Conservation (phyloP, 2,329 filamentous ascomycete genomes). For the Alternaria burnsii region DNA sequence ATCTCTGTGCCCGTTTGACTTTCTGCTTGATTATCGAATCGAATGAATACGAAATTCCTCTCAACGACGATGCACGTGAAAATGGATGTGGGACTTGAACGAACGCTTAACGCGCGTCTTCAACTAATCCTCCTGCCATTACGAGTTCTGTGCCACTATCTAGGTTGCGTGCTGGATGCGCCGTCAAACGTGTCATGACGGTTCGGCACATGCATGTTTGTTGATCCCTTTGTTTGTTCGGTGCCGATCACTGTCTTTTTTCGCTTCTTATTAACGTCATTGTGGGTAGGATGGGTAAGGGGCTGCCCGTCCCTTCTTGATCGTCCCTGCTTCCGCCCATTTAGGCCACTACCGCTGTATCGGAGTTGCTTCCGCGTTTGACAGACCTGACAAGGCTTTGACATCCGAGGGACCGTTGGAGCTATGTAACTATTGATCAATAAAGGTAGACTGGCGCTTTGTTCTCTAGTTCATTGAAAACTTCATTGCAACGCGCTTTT, state of each 20-base stretch:
- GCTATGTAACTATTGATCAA: not conserved
- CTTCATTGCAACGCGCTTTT: not conserved
- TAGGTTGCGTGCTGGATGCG: not conserved
- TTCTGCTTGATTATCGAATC: not conserved
- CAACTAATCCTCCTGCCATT: not conserved
- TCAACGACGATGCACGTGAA: not conserved
- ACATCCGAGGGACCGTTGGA: not conserved
- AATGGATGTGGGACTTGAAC: not conserved
- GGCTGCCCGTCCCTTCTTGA: not conserved
- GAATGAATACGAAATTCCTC: not conserved
- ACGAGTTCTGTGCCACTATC: not conserved
- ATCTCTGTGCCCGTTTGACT: not conserved
- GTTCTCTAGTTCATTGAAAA: not conserved
- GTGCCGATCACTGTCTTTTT: not conserved
- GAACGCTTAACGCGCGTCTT: not conserved
- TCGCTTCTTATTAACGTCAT: not conserved
- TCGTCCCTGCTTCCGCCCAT: not conserved
- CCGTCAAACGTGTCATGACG: not conserved
- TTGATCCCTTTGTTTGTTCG: not conserved
- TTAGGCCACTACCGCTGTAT: not conserved
- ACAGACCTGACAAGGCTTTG: not conserved
- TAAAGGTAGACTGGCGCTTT: not conserved
- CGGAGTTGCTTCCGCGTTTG: not conserved
- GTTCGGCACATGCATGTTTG: not conserved
- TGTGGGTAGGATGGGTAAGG: not conserved